Evolutionary conservation across 2,329 filamentous ascomycete genomes (phyloP), one percentile per base, ranked within the genome.

Genomic region (Gaeumannomyces sp.): DNA sequence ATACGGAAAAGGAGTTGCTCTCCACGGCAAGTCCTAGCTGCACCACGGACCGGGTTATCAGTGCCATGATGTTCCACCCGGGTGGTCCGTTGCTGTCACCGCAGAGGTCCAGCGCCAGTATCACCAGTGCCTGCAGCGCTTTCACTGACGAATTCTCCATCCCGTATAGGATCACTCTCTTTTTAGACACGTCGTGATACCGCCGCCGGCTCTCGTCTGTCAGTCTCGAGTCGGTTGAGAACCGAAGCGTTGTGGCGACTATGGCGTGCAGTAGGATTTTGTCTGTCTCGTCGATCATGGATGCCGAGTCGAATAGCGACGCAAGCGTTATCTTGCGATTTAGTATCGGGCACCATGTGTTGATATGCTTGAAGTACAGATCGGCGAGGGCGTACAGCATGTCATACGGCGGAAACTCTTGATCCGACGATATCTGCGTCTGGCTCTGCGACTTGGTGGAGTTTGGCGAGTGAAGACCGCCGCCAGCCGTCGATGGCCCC

Each of bases 131-230:
- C 73, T 97, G 92, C 6, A 97, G 80, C 1, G 92, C 88, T 74
- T 93, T 94, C 66, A 97, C 92, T 0, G 92, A 95, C 16, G 92
- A 93, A 70, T 95, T 93, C 71, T 96, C 92, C 70, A 97, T 84
- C 5, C 93, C 92, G 71, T 96, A 96, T 0, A 97, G 81, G 16
- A 97, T 75, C 0, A 97, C 93, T 67, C 89, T 91, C 71, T 94
- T 89, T 74, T 96, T 97, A 0, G 92, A 93, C 2, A 87, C 83
- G 66, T 88, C 85, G 73, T 96, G 90, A 71, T 95, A 96, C 38
- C 89, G 86, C 61, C 85, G 83, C 67, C 92, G 83, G 68, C 87
- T 86, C 62, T 91, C 88, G 2, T 90, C 85, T 0, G 88, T 93
- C 35, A 97, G 80, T 59, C 92, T 83, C 28, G 82, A 76, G 73